Base-by-base conservation (phyloP, 1,139 yeast species). In the Sugiyamaella pinicola region DNA sequence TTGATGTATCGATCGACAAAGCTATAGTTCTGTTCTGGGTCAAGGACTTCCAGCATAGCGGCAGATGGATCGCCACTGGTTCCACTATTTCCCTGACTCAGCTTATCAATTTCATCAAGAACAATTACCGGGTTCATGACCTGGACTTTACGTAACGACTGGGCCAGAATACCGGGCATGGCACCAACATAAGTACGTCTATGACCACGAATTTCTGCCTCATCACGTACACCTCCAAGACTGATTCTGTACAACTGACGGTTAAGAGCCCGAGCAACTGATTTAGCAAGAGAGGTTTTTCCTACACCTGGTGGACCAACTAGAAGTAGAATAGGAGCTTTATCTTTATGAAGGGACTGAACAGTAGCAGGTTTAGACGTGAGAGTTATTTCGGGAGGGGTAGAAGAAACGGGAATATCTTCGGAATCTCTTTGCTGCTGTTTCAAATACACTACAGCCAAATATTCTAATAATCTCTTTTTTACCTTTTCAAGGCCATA, bases 301-400 rank as follows among this genome's bases (percentile, higher is more conserved):
- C 97, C 97, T 6, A 90, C 96, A 45, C 97, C 97, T 0, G 97
- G 97, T 8, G 97, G 97, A 0, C 97, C 97, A 2, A 90, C 90
- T 55, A 91, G 75, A 70, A 89, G 78, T 44, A 91, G 75, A 47
- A 89, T 88, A 24, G 96, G 93, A 6, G 93, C 79, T 63, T 80
- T 81, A 38, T 71, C 74, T 38, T 70, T 71, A 15, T 70, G 71
- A 50, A 69, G 56, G 47, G 68, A 38, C 28, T 44, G 50, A 37
- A 31, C 6, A 13, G 34, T 26, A 31, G 28, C 41, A 22, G 42
- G 4, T n/a, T 26, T 10, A 6, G 26, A 13, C 9, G 42, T 9
- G 6, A 28, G 15, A 37, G 37, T 18, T 3, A 39, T 17, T 22
- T 6, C 42, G 17, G 28, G n/a, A 17, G 19, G 13, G 13, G 45